A percentile compares a stretch with the other conserved stretches of the same genome.
Conservation (phyloP, 257 asterid species). For the Solanum chilense region DNA sequence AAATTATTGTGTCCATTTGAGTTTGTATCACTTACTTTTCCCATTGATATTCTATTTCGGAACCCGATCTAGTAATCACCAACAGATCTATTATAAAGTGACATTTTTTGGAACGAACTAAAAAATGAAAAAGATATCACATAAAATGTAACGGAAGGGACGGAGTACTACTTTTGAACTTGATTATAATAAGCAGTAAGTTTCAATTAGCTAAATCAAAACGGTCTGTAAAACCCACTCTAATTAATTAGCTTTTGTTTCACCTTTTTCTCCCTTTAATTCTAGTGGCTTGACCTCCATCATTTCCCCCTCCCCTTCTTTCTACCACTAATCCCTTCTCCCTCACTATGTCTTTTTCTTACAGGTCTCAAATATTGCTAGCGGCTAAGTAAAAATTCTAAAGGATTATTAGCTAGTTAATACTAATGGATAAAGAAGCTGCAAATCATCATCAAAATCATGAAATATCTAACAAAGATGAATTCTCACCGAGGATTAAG, state of each 20-base stretch:
- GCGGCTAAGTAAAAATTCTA: slow-evolving; percentile 16
- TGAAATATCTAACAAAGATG: not conserved
- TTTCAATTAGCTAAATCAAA: not conserved
- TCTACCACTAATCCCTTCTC: not conserved
- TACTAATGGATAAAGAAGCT: slow-evolving; percentile 32
- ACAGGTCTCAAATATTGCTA: slow-evolving; percentile 24
- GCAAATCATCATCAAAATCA: slow-evolving; percentile 2
- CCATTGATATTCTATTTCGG: too few species aligned
- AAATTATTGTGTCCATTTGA: not conserved
- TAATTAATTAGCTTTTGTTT: not conserved
- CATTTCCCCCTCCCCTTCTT: slow-evolving; percentile 1
- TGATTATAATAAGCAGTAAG: not conserved
- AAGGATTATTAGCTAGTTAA: not conserved
- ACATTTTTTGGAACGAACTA: rapidly evolving
- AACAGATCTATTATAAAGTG: too few species aligned
- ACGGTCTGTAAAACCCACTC: not conserved
- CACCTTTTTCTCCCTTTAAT: slow-evolving; percentile 30
- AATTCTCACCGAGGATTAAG: not conserved
- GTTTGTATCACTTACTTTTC: too few species aligned
- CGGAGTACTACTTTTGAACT: not conserved
- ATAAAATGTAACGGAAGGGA: too few species aligned
- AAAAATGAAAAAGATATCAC: not conserved
- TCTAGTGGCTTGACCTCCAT: slow-evolving; percentile 38
- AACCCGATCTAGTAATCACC: not conserved
- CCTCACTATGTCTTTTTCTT: not conserved